Conservation (phyloP, 2,329 filamentous ascomycete species). For the Mollisiaceae sp. region DNA sequence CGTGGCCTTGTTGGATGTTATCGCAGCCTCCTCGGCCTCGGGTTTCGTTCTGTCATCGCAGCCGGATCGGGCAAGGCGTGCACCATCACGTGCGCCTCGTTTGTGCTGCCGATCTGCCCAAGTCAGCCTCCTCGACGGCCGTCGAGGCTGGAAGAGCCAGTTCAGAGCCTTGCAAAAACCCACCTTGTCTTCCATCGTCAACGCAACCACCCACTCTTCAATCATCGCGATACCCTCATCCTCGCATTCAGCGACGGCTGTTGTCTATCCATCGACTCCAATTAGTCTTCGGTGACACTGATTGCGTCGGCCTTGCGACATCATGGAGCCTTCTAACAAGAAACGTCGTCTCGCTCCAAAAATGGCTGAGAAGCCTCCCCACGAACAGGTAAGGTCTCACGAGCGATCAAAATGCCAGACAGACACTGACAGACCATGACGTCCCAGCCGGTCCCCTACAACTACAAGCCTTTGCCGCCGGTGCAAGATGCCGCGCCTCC, state of each 20-base stretch:
- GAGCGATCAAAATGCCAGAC: conserved; percentile 8
- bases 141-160: conserved; percentile 11
- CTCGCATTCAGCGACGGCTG: conserved; percentile 7
- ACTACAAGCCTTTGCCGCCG: conserved; percentile 41
- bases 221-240: conserved; percentile 31
- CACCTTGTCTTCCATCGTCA: conserved; percentile 25
- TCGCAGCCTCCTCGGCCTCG: conserved; percentile 6
- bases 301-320: conserved; percentile 31
- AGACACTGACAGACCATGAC: conserved; percentile 29
- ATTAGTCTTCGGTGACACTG: conserved; percentile 23
- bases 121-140: neutral
- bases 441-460: conserved; percentile 38
- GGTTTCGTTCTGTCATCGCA: conserved; percentile 3
- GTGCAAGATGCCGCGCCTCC: conserved; percentile 40
- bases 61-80: neutral
- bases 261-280: conserved; percentile 18
- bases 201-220: conserved; percentile 30
- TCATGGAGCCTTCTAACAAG: conserved; percentile 44
- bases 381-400: conserved; percentile 40
- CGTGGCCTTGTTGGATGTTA: conserved; percentile 4
- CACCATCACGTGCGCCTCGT: neutral
- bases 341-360: conserved; percentile 45
- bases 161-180: conserved; percentile 29
- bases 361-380: conserved; percentile 40
- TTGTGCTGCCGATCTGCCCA: neutral